Conservation (phyloP, 257 asterid species). For the Nicotiana attenuata region DNA sequence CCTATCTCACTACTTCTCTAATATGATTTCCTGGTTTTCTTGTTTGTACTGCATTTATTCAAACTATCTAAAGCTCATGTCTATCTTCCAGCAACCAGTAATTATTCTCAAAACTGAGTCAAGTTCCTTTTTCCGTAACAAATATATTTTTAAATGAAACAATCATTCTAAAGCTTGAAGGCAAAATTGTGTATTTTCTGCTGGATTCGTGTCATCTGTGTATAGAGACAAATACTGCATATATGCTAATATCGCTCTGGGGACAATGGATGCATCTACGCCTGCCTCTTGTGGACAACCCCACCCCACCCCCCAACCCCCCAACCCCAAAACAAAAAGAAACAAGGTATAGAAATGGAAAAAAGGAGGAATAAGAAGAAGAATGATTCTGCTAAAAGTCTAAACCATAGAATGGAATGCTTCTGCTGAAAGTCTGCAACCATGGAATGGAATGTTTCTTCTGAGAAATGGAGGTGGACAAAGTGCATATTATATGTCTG, state of each 20-base stretch:
- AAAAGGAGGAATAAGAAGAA: not conserved
- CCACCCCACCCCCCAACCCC: not conserved
- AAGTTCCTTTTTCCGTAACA: not conserved
- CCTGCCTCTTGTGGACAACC: not conserved
- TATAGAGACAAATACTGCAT: not conserved
- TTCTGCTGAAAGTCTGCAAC: not conserved
- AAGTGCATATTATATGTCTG: not conserved
- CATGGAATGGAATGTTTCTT: no score
- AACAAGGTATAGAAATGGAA: not conserved
- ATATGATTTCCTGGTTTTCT: not conserved
- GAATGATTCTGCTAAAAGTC: not conserved
- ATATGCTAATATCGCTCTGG: not conserved
- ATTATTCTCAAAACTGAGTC: not conserved
- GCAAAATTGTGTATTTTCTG: not conserved
- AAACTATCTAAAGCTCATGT: not conserved
- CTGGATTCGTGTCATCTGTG: not conserved
- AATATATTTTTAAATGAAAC: not conserved
- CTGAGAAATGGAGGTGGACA: no score
- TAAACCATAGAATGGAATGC: not conserved
- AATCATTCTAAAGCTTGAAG: not conserved
- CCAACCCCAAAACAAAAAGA: not conserved
- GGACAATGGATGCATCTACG: not conserved
- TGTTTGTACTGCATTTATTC: not conserved
- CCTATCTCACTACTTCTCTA: conserved; percentile 2
- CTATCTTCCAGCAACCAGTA: not conserved